Evolutionary conservation across 2,329 filamentous ascomycete genomes (phyloP), one percentile per base, ranked within the genome.

Genomic region (Aspergillus carbonarius): DNA sequence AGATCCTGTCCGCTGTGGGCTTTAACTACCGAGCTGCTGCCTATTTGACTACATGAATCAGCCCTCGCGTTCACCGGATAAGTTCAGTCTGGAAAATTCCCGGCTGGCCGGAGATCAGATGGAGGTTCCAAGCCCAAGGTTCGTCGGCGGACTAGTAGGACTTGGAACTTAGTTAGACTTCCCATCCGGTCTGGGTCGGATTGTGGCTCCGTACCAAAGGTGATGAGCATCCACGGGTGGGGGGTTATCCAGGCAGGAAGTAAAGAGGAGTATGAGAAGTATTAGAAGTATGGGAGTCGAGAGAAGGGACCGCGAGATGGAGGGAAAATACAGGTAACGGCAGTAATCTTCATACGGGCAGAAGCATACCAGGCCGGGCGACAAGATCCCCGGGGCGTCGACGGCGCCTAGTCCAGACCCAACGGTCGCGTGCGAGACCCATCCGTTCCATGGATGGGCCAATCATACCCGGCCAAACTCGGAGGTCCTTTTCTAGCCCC

Each of bases 361-460:
- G 27, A 12, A 12, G n/a, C 20, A 17, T 42, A 42, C 20, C 39
- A 39, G 35, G 15, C 15, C 35, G 35, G 35, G 35, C 15, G 42
- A 47, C 42, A 47, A 47, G 42, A 47, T 47, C 42, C 42, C 42
- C 42, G 42, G 40, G 39, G 18, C 34, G 47, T 49, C 54, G 46
- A 55, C 54, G 46, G 54, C 54, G 46, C 30, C 54, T 18, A 59
- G 57, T 56, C 54, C 57, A 59, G 54, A 57, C 53, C 42, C 55
- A 60, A 57, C 48, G 39, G 48, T 57, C 35, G 48, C 48, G 25
- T 57, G 58, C 18, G 40, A 55, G 54, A 52, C 42, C 57, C 48
- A 57, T 50, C 34, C 18, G 37, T 44, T 46, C 17, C 23, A 35
- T 23, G 30, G 30, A 50, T 47, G 17, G 35, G 15, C 58, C 58